A percentile compares a stretch with the other conserved stretches of the same genome.
phyloP scores from a whole-genome alignment of 768 basidiomycete genomes.

The Hebeloma cylindrosporum region DNA sequence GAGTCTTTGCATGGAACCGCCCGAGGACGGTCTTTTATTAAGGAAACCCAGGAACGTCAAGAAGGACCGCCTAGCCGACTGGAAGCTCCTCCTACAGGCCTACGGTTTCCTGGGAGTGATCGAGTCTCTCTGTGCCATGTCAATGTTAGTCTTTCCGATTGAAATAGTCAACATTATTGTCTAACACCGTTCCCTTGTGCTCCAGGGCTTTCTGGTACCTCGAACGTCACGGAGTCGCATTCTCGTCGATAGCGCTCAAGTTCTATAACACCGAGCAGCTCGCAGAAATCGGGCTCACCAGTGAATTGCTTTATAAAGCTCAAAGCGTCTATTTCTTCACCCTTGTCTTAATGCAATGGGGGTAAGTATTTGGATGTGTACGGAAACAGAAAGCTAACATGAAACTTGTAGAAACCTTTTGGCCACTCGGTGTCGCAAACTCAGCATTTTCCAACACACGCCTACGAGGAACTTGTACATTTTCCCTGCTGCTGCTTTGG shows the following conservation, averaged over 20 bases:
- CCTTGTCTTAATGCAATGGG: constrained; percentile 61
- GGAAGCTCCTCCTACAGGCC: constrained; percentile 54
- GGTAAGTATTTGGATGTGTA: constrained; percentile 13
- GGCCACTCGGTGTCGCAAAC: constrained; percentile 52
- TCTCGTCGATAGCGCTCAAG: constrained; percentile 44
- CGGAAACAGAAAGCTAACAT: neutral
- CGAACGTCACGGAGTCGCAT: constrained; percentile 46
- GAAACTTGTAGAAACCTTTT: constrained; percentile 43
- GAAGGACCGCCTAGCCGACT: constrained; percentile 55
- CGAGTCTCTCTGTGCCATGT: constrained; percentile 47
- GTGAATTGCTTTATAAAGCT: constrained; percentile 41
- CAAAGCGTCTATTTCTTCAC: constrained; percentile 55
- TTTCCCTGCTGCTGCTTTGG: constrained; percentile 44
- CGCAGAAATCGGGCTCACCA: constrained; percentile 36
- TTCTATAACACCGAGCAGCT: too few species aligned
- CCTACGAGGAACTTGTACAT: constrained; percentile 44
- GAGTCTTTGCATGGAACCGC: constrained; percentile 55
- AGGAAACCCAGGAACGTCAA: constrained; percentile 56
- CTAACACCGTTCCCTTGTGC: constrained; percentile 15
- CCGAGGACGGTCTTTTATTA: constrained; percentile 57
- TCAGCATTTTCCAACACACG: constrained; percentile 56
- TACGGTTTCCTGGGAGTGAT: constrained; percentile 56
- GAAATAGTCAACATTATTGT: neutral
- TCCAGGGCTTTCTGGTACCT: constrained; percentile 34
- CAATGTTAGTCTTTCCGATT: constrained; percentile 38